Base-by-base conservation (phyloP, 179 eudicot species). In the Beta macrorhiza region DNA sequence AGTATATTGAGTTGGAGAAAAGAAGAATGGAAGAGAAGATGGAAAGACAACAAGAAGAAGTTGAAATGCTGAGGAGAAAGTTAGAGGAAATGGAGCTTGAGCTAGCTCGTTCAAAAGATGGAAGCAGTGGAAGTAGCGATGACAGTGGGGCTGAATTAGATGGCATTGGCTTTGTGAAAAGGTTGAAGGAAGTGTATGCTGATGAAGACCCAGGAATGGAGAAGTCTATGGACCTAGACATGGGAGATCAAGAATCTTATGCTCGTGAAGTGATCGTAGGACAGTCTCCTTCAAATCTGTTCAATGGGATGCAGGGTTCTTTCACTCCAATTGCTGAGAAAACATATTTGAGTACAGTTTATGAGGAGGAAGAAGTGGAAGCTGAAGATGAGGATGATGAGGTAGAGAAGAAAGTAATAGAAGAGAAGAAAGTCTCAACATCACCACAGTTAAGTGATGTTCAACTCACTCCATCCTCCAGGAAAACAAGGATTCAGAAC, bases 201-300 rank as follows among this genome's bases (percentile, higher is more conserved):
- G 91, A 88, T 55, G 97, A 92, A 55, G 98, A 94, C 76, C 88
- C 91, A 2, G 90, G 91, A 67, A 96, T 95, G 99, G 90, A 86
- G 63, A 94, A 94, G 82, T 96, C 98, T 5, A 96, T 96, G 99
- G 99, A 96, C 79, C 82, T 96, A 82, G 92, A 88, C 56, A 91
- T 72, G 32, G 92, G 86, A 15, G 91, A 88, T 44, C 89, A 89
- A 72, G 92, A 87, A 58, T 79, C 87, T 3, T 83, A 73, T 64
- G 55, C 85, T 17, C 82, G 74, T 61, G 89, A 90, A 76, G 86
- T 85, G 56, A 85, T 84, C 25, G 75, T 87, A 2, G 91, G 89
- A 8, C 87, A 81, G 78, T 81, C 59, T 74, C 80, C 82, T 4
- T 0, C 75, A 20, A 83, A 51, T 78, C 37, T 78, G 62, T 32